Percentiles rank a stretch among this genome's conserved stretches.
These are phyloP conservation scores for Colletotrichum kahawae DNA, from an alignment of 2,329 filamentous ascomycete genomes.

Conservation along the genomic window DNA sequence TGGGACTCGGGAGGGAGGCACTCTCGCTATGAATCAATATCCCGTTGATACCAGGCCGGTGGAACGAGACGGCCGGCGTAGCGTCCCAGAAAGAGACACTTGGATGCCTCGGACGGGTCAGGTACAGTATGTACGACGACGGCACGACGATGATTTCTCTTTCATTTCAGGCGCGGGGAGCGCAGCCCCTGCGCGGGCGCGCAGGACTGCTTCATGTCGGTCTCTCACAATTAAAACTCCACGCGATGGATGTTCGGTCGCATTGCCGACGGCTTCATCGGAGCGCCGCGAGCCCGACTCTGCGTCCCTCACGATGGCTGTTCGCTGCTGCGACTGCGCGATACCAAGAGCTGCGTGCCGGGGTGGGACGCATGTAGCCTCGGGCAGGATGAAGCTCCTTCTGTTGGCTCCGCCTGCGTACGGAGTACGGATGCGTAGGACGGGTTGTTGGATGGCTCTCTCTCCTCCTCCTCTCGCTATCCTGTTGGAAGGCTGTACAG, in stretches of 20 bases:
- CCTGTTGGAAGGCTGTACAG: not conserved
- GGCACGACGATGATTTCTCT: not conserved
- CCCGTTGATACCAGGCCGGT: not conserved
- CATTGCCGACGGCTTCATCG: not conserved
- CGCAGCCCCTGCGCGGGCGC: not conserved
- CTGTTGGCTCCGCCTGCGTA: not conserved
- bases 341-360: not conserved
- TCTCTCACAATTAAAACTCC: not conserved
- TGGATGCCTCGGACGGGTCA: not conserved
- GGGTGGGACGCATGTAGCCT: not conserved
- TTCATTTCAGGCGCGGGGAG: not conserved
- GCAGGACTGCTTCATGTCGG: not conserved
- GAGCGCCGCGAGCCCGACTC: not conserved
- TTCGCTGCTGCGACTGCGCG: not conserved
- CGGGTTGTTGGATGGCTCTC: not conserved
- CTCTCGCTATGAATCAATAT: not conserved
- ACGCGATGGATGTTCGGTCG: not conserved
- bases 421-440: not conserved
- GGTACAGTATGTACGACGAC: not conserved
- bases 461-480: not conserved
- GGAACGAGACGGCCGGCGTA: slow-evolving; percentile 3
- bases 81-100: slow-evolving; percentile 1
- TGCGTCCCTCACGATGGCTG: not conserved
- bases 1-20: not conserved
- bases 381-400: not conserved